Conservation (phyloP, 1,139 yeast species). For the Hyphopichia buzzinii region DNA sequence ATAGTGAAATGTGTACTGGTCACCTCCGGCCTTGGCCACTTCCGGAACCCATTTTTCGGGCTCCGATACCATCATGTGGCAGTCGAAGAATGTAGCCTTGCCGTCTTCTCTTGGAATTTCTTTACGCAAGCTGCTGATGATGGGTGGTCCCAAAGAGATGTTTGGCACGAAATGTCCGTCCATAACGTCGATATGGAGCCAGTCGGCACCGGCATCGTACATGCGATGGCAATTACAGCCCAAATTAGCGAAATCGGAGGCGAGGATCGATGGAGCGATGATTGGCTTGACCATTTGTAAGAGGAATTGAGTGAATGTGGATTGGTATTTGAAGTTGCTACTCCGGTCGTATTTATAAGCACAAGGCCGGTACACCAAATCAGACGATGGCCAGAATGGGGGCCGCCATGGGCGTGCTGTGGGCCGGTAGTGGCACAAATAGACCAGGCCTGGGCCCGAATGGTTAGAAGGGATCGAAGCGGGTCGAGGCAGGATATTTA, state of each 20-base stretch:
- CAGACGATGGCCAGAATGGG: too few relatives aligned
- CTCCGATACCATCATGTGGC: conserved; percentile 97
- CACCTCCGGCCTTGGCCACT: conserved; percentile 93
- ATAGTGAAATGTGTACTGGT: conserved; percentile 93
- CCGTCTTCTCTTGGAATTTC: conserved; percentile 59
- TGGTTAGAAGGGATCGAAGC: too few relatives aligned
- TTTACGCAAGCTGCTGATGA: conserved; percentile 74
- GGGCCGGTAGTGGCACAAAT: too few relatives aligned
- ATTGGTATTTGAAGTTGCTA: too few relatives aligned
- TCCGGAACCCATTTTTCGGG: conserved; percentile 96
- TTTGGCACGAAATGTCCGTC: conserved; percentile 99
- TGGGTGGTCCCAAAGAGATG: conserved; percentile 89
- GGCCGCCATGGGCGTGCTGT: too few relatives aligned
- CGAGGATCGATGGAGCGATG: conserved; percentile 93
- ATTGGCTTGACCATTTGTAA: conserved; percentile 83
- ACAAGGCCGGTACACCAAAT: too few relatives aligned
- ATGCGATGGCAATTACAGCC: conserved; percentile 86
- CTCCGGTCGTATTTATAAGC: too few relatives aligned
- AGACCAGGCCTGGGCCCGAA: too few relatives aligned
- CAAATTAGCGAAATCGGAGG: conserved; percentile 88
- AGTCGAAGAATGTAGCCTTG: conserved; percentile 76
- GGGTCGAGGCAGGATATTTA: too few relatives aligned
- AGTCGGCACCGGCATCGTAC: conserved; percentile 75
- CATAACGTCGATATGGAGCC: conserved; percentile 98
- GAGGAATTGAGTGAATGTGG: too few relatives aligned